A percentile compares a stretch with the other conserved stretches of the same genome.
These are phyloP conservation scores for Xylaria polymorpha DNA, from an alignment of 2,329 filamentous ascomycete genomes.

Conservation along the genomic window DNA sequence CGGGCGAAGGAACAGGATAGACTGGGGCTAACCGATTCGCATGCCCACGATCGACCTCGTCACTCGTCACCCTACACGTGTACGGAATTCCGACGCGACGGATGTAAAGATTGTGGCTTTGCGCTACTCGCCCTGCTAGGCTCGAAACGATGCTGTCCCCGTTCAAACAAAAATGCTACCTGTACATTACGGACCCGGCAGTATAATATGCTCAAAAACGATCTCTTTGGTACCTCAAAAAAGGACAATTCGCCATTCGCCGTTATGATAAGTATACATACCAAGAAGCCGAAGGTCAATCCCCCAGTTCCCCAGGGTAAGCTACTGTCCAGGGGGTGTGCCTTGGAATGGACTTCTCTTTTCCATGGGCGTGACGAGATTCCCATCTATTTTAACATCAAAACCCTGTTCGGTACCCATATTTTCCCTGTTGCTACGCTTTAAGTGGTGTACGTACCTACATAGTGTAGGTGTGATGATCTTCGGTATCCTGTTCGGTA, in stretches of 20 bases:
- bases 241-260: background rate
- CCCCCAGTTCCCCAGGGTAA: slow-evolving; percentile 7
- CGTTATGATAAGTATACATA: background rate
- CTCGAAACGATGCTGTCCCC: slow-evolving; percentile 11
- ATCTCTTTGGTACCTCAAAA: background rate
- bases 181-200: background rate
- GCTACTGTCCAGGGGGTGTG: slow-evolving; percentile 24
- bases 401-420: slow-evolving; percentile 8
- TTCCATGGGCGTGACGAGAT: slow-evolving; percentile 29
- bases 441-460: background rate
- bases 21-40: slow-evolving; percentile 12
- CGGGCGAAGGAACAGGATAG: slow-evolving; percentile 9
- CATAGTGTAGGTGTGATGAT: background rate
- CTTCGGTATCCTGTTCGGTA: too few relatives aligned
- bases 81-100: slow-evolving; percentile 18
- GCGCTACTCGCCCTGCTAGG: background rate
- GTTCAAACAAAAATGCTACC: background rate
- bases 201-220: background rate
- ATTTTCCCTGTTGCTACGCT: slow-evolving; percentile 16
- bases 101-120: slow-evolving; percentile 1
- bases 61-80: slow-evolving; percentile 7
- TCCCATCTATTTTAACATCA: slow-evolving; percentile 28
- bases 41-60: slow-evolving; percentile 17
- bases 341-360: slow-evolving; percentile 33
- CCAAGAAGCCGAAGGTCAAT: background rate